These are phyloP conservation scores for Beta lomatogona DNA, from an alignment of 179 eudicot genomes.

Conservation along the genomic window DNA sequence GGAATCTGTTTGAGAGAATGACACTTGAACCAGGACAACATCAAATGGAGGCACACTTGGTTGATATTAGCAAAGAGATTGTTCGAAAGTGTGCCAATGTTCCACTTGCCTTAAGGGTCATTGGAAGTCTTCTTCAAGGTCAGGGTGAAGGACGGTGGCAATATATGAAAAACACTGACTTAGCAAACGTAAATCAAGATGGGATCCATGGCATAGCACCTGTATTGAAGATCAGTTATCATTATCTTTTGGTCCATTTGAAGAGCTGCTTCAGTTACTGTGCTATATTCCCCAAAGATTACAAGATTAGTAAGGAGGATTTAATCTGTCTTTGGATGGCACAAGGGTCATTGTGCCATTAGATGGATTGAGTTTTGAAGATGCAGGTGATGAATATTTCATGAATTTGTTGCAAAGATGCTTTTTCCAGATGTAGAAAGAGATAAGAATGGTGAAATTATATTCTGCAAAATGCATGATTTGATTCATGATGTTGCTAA, in stretches of 20 bases:
- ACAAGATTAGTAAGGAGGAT: constrained; percentile 22
- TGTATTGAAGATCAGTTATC: constrained; percentile 19
- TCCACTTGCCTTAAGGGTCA: constrained; percentile 21
- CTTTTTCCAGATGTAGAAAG: constrained; percentile 36
- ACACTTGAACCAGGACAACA: background rate
- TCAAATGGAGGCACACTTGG: background rate
- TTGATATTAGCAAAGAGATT: constrained; percentile 17
- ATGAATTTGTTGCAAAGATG: constrained; percentile 33
- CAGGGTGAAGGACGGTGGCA: constrained; percentile 9
- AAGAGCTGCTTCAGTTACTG: constrained; percentile 48
- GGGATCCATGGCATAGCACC: background rate
- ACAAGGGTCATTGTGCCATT: constrained; percentile 34
- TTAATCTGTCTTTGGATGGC: constrained; percentile 49
- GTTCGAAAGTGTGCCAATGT: constrained; percentile 13
- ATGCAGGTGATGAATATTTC: constrained; percentile 36
- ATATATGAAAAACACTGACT: background rate
- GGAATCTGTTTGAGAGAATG: constrained; percentile 15
- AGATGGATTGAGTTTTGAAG: constrained; percentile 26
- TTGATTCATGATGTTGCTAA: background rate
- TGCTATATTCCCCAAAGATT: constrained; percentile 46
- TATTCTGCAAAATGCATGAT: constrained; percentile 39
- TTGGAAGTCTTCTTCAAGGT: constrained; percentile 13
- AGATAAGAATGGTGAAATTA: constrained; percentile 16
- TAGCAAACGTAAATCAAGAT: background rate
- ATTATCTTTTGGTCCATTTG: constrained; percentile 32